Evolutionary conservation across 108 stramenopile species (phyloP).

Genomic region (Skeletonema costatum): DNA sequence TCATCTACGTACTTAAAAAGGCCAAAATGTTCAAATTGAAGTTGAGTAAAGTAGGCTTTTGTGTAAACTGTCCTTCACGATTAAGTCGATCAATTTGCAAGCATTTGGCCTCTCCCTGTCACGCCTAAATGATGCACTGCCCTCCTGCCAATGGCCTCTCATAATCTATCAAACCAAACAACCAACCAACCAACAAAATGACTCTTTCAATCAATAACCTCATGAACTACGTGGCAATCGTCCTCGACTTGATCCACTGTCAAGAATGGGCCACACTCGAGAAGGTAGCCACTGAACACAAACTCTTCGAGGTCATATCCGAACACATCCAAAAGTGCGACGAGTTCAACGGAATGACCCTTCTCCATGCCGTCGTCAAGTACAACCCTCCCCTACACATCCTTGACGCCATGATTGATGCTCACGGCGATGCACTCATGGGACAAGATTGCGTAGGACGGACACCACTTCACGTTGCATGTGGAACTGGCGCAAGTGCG

Average conservation of each 20-base stretch:
- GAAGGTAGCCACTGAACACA: not conserved
- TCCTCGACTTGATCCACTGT: not conserved
- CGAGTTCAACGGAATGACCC: constrained; percentile 25
- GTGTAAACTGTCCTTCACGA: too few relatives aligned
- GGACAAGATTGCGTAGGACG: constrained; percentile 60
- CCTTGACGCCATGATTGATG: constrained; percentile 48
- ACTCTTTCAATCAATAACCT: not conserved
- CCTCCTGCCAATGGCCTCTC: too few relatives aligned
- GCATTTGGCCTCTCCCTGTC: too few relatives aligned
- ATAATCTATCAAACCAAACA: not conserved
- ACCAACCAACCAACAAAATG: not conserved
- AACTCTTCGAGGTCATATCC: not conserved
- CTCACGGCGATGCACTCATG: constrained; percentile 58
- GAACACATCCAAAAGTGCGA: not conserved
- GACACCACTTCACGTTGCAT: constrained; percentile 78
- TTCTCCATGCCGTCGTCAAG: constrained; percentile 27
- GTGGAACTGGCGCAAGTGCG: constrained; percentile 59
- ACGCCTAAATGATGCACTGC: too few relatives aligned
- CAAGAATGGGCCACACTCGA: not conserved
- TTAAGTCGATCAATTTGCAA: too few relatives aligned
- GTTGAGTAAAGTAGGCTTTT: too few relatives aligned
- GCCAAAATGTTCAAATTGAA: too few relatives aligned
- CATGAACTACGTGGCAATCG: not conserved
- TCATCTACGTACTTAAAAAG: too few relatives aligned
- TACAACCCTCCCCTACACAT: constrained; percentile 34